Evolutionary conservation across 202 grass and related monocot genomes (phyloP).

Genomic region (Musa balbisiana): DNA sequence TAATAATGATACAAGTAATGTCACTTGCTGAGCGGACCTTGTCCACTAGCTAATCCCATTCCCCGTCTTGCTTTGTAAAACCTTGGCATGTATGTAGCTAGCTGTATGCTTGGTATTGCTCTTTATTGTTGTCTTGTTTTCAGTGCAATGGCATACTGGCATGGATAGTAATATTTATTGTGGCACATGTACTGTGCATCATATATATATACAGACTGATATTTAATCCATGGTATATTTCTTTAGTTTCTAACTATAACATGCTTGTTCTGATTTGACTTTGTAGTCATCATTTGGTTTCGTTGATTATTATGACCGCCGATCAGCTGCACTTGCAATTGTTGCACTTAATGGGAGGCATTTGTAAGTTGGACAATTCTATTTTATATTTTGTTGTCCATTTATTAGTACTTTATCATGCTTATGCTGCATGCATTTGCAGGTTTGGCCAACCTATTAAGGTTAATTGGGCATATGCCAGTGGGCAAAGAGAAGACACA

Average conservation of each 20-base stretch:
- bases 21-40: too few species aligned
- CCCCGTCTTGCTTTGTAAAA: too few species aligned
- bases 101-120: too few species aligned
- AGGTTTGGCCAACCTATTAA: conserved; percentile 54
- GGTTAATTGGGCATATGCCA: conserved; percentile 62
- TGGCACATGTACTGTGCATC: not conserved
- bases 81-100: too few species aligned
- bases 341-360: conserved; percentile 46
- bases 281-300: conserved; percentile 57
- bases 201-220: not conserved
- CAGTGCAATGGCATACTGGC: too few species aligned
- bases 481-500: conserved; percentile 49
- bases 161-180: too few species aligned
- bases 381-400: not conserved
- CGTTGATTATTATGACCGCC: conserved; percentile 60
- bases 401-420: not conserved
- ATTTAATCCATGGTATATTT: not conserved
- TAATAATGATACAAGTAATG: too few species aligned
- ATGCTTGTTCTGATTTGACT: conserved; percentile 3
- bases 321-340: conserved; percentile 57
- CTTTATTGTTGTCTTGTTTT: too few species aligned
- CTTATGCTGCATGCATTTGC: conserved; percentile 6
- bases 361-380: conserved; percentile 30
- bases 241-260: not conserved
- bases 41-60: too few species aligned